Conservation (phyloP, 306 rosid genomes). For the Benincasa hispida region DNA sequence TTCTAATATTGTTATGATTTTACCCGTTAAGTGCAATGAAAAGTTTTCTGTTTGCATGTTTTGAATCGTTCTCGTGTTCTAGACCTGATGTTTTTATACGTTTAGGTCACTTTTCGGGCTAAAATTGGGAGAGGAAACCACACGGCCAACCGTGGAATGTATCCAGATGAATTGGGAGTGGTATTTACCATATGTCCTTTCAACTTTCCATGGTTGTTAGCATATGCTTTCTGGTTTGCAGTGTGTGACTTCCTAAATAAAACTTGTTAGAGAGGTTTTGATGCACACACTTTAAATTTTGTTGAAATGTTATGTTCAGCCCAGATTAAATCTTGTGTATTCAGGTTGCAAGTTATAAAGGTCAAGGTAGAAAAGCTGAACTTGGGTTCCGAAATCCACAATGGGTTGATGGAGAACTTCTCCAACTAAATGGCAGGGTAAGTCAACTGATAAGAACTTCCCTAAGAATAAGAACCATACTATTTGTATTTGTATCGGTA, state of each 20-base stretch:
- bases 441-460: constrained; percentile 6
- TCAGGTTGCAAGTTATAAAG: constrained; percentile 82
- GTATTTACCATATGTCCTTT: constrained; percentile 32
- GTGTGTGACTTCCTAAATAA: background rate
- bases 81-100: constrained; percentile 3
- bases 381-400: constrained; percentile 67
- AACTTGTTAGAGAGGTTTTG: background rate
- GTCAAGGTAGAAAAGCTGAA: constrained; percentile 94
- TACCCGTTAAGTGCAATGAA: constrained; percentile 2
- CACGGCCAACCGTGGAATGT: constrained; percentile 57
- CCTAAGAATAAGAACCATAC: background rate
- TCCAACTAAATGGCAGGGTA: constrained; percentile 93
- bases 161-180: constrained; percentile 99
- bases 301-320: background rate
- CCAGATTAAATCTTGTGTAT: constrained; percentile 9
- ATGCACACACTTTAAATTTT: background rate
- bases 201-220: background rate
- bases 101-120: constrained; percentile 91
- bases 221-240: background rate
- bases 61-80: background rate
- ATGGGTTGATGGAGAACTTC: constrained; percentile 98
- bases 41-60: background rate
- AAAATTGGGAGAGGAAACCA: constrained; percentile 78
- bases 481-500: background rate
- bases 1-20: constrained; percentile 7